Evolutionary conservation across 805 yeast species (phyloP).

Genomic region (Teunomyces barrocoloradensis): DNA sequence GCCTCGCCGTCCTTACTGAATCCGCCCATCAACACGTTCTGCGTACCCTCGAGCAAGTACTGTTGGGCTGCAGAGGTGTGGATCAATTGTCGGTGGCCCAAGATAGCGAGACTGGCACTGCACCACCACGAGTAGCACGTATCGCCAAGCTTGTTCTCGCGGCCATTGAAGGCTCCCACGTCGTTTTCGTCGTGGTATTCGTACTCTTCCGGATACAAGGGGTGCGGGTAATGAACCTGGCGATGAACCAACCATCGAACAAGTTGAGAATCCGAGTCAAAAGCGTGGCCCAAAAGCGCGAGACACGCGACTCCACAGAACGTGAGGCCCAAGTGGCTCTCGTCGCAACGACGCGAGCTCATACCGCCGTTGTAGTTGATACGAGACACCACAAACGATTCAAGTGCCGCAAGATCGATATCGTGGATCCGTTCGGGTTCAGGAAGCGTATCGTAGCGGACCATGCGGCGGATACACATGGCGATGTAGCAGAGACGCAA

Average conservation of each 20-base stretch:
- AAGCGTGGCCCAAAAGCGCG: constrained; percentile 27
- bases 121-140: constrained; percentile 91
- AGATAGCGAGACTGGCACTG: constrained; percentile 51
- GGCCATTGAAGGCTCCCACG: constrained; percentile 80
- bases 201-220: constrained; percentile 28
- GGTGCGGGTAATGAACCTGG: constrained; percentile 45
- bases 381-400: constrained; percentile 28
- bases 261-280: no score
- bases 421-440: constrained; percentile 24
- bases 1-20: constrained; percentile 65
- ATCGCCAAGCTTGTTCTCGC: constrained; percentile 81
- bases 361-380: constrained; percentile 66
- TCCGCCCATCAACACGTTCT: constrained; percentile 68
- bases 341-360: constrained; percentile 50
- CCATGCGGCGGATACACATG: constrained; percentile 52
- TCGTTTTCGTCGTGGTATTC: constrained; percentile 46
- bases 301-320: constrained; percentile 77
- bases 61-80: constrained; percentile 39
- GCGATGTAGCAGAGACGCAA: constrained; percentile 76
- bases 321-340: constrained; percentile 84
- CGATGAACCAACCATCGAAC: constrained; percentile 58
- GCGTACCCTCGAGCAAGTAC: constrained; percentile 56
- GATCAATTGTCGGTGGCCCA: constrained; percentile 25
- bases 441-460: constrained; percentile 36
- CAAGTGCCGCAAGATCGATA: constrained; percentile 43